Evolutionary conservation across 495 filamentous ascomycete species (phyloP).

Genomic region (Aspergillus homomorphus): DNA sequence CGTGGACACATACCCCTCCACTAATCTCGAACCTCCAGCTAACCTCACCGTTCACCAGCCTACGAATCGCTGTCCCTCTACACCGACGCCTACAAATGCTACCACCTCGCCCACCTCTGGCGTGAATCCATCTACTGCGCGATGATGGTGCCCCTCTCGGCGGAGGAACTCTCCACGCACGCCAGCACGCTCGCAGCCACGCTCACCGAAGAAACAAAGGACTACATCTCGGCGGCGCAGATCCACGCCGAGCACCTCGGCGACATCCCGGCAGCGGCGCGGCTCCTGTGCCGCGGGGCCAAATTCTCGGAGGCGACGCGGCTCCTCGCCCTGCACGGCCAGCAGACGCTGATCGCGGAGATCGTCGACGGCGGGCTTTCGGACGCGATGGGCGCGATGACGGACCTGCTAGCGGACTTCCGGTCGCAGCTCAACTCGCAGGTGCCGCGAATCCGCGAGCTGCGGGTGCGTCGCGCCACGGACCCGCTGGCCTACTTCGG

Average conservation of each 20-base stretch:
- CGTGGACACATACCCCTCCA: conserved; percentile 1
- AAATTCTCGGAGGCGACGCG: conserved; percentile 82
- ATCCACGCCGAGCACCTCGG: conserved; percentile 78
- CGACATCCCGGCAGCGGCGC: conserved; percentile 63
- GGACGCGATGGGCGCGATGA: conserved; percentile 72
- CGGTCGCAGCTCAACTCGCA: conserved; percentile 78
- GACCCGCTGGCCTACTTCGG: conserved; percentile 80
- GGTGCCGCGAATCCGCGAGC: conserved; percentile 76
- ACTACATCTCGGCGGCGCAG: conserved; percentile 73
- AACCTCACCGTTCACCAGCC: conserved; percentile 46
- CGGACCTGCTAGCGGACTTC: conserved; percentile 90
- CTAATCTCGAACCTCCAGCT: not conserved
- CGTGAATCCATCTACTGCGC: conserved; percentile 80
- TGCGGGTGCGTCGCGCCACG: conserved; percentile 71
- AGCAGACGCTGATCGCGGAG: conserved; percentile 43
- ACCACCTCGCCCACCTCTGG: conserved; percentile 81
- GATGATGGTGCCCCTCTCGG: conserved; percentile 58
- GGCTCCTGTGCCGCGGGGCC: conserved; percentile 76
- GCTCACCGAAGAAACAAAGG: conserved; percentile 78
- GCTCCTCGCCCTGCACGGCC: conserved; percentile 52
- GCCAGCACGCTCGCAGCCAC: conserved; percentile 65
- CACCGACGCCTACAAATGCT: conserved; percentile 68
- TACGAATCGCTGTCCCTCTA: conserved; percentile 84
- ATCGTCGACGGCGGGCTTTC: conserved; percentile 74
- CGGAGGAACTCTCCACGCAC: conserved; percentile 57